Conservation (phyloP, 768 basidiomycete genomes). For the Russula dissimulans region DNA sequence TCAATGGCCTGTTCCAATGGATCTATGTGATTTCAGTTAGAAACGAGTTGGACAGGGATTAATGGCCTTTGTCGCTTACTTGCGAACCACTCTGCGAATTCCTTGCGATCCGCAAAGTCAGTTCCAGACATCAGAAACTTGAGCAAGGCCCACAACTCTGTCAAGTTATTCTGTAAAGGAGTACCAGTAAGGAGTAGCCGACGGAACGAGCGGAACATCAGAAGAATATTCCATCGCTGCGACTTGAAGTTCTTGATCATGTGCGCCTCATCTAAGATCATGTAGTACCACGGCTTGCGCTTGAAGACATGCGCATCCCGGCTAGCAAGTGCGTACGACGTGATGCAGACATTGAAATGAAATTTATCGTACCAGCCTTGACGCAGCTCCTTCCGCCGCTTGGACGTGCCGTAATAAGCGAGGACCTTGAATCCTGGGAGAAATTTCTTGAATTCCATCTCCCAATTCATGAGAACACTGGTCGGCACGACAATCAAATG, state of each 20-base stretch:
- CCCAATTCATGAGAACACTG: slow-evolving; percentile 91
- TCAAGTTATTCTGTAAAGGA: slow-evolving; percentile 92
- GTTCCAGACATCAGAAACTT: slow-evolving; percentile 90
- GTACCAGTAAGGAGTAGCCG: slow-evolving; percentile 92
- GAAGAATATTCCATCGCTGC: slow-evolving; percentile 84
- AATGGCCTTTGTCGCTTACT: slow-evolving; percentile 44
- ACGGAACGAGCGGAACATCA: slow-evolving; percentile 80
- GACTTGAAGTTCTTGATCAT: slow-evolving; percentile 98
- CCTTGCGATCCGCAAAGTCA: slow-evolving; percentile 83
- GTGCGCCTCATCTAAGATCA: slow-evolving; percentile 93
- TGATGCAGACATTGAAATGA: slow-evolving; percentile 90
- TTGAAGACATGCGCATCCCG: slow-evolving; percentile 87
- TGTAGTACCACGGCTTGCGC: slow-evolving; percentile 90
- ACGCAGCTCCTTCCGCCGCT: slow-evolving; percentile 82
- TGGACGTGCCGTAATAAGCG: slow-evolving; percentile 84
- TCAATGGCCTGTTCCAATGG: slow-evolving; percentile 93
- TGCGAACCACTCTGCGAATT: slow-evolving; percentile 95
- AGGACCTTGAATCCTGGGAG: slow-evolving; percentile 79
- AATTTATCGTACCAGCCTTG: slow-evolving; percentile 87
- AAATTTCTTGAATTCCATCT: slow-evolving; percentile 96
- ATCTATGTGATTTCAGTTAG: slow-evolving; percentile 38
- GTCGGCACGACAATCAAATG: slow-evolving; percentile 91
- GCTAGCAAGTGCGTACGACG: slow-evolving; percentile 88
- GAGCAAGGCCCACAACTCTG: slow-evolving; percentile 90
- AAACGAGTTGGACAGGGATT: neutral